Evolutionary conservation across 441 rosid genomes (phyloP), one percentile per base, ranked within the genome.

Genomic region (Adansonia gregorii): DNA sequence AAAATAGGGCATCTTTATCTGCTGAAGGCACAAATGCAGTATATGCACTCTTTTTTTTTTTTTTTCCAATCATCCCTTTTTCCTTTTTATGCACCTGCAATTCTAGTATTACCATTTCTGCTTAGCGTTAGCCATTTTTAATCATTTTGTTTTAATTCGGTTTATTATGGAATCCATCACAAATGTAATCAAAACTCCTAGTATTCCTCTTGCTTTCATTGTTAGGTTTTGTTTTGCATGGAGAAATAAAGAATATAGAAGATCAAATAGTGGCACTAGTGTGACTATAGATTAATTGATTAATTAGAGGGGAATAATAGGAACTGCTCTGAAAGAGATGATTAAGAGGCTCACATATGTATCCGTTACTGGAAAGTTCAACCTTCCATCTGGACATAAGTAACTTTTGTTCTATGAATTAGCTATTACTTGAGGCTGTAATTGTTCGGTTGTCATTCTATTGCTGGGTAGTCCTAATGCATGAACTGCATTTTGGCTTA

Each of bases 1-100:
- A 67, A 73, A 72, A 31, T 4, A 58, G 61, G 74, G 63, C 48
- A 31, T 71, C 48, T 9, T 0, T 2, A 74, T 45, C 69, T 66
- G 73, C 56, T 66, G 58, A 49, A 17, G 65, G 22, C 17, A 72
- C 6, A 19, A 72, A 54, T 54, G 27, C 63, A 67, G 73, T 48
- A 48, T 22, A 48, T 48, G 19, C 73, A 43, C 52, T 43, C 52
- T 9, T 17, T 39, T n/a, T 4, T 8, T 17, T 39, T n/a, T 4
- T 9, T 67, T 43, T 66, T 41, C 54, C 54, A 43, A n/a, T 66
- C 27, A 4, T 19, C 14, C 31, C 54, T 43, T 66, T 46, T 8
- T 67, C 71, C 10, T 27, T 67, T 63, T 19, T 27, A 67, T 67
- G 54, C 54, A 71, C 48, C 7, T 71, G 49, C 48, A 71, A 27